phyloP scores from a whole-genome alignment of 768 basidiomycete genomes.

The Auricularia auricula-judae region DNA sequence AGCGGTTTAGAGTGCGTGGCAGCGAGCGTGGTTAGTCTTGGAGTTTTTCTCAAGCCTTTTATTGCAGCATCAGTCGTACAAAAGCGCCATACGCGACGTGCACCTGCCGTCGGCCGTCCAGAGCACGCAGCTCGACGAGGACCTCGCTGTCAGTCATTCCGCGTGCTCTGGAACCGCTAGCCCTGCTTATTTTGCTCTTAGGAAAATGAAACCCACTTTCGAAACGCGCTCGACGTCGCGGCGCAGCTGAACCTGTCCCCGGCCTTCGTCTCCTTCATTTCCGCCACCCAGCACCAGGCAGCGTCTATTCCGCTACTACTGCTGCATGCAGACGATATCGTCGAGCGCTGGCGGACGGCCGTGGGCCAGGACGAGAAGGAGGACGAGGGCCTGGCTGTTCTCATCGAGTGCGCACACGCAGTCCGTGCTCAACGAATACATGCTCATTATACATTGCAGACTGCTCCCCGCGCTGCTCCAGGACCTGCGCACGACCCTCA shows the following conservation, averaged over 20 bases:
- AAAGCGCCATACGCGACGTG: constrained; percentile 52
- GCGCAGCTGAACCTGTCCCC: constrained; percentile 71
- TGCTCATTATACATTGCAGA: constrained; percentile 27
- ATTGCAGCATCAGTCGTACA: constrained; percentile 61
- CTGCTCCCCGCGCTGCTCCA: constrained; percentile 68
- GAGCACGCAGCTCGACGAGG: constrained; percentile 41
- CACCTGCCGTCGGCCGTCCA: constrained; percentile 59
- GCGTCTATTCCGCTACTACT: constrained; percentile 72
- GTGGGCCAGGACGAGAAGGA: constrained; percentile 27
- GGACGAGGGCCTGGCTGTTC: constrained; percentile 58
- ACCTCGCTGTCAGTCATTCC: constrained; percentile 34
- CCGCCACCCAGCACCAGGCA: constrained; percentile 46
- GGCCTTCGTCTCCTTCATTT: constrained; percentile 60
- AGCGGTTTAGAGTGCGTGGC: constrained; percentile 1
- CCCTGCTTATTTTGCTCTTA: constrained; percentile 15
- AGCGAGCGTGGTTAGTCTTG: not conserved
- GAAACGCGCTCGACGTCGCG: constrained; percentile 62
- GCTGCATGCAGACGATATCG: constrained; percentile 65
- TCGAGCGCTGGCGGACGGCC: constrained; percentile 51
- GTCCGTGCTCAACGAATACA: not conserved
- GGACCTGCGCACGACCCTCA: constrained; percentile 69
- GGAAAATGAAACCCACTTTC: constrained; percentile 76
- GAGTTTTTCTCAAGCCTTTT: not conserved
- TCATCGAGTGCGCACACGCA: constrained; percentile 56
- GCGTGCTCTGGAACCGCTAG: not conserved